These are phyloP conservation scores for Xerocomellus intermedius DNA, from an alignment of 768 basidiomycete species.

Conservation along the genomic window DNA sequence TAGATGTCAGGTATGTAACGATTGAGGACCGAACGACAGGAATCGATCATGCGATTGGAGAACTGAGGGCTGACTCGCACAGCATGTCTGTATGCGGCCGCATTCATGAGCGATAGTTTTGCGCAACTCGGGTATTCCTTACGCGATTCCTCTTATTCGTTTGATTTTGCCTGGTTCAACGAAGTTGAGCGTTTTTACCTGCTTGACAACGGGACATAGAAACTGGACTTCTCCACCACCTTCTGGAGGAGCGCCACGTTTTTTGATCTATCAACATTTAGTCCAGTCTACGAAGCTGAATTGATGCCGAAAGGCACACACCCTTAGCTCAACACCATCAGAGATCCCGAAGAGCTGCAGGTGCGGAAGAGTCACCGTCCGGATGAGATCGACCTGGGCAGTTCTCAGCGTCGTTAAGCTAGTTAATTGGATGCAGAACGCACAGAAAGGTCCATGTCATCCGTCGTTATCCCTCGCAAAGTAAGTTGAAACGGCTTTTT, in stretches of 20 bases:
- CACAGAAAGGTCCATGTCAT: conserved; percentile 90
- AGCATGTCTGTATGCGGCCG: conserved; percentile 64
- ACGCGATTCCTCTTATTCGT: conserved; percentile 95
- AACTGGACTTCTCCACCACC: conserved; percentile 96
- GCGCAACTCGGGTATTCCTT: conserved; percentile 34
- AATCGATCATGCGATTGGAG: conserved; percentile 96
- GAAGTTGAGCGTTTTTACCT: conserved; percentile 91
- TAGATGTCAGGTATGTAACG: conserved; percentile 98
- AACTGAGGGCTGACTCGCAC: conserved; percentile 97
- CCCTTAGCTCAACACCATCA: conserved; percentile 87
- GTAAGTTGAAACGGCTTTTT: conserved; percentile 84
- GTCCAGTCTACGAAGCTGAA: not conserved
- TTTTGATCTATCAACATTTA: conserved; percentile 68
- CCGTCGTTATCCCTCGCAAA: conserved; percentile 87
- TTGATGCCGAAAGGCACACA: conserved; percentile 32
- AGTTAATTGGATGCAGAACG: conserved; percentile 24
- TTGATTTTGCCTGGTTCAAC: conserved; percentile 89
- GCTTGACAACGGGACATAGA: conserved; percentile 87
- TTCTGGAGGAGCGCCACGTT: conserved; percentile 84
- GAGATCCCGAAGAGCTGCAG: conserved; percentile 87
- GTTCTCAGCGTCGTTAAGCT: conserved; percentile 1
- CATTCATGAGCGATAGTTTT: not conserved
- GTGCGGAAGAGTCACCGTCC: conserved; percentile 89
- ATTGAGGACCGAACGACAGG: conserved; percentile 88
- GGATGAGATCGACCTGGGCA: conserved; percentile 75